These are phyloP conservation scores for Cordyceps javanica DNA, from an alignment of 2,329 filamentous ascomycete species.

Conservation along the genomic window DNA sequence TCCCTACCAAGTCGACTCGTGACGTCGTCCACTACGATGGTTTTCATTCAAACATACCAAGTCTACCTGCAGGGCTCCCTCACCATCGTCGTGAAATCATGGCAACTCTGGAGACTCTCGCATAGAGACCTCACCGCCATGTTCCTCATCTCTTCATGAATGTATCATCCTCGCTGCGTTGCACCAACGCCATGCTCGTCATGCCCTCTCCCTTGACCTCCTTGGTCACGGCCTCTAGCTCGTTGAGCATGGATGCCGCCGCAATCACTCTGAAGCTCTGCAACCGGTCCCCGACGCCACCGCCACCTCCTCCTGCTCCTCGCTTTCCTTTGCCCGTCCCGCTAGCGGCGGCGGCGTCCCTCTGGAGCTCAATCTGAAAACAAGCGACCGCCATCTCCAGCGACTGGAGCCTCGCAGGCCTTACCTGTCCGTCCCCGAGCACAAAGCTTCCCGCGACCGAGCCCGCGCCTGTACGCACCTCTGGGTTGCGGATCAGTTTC, in stretches of 20 bases:
- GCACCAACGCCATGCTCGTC: not conserved
- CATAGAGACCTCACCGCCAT: no score
- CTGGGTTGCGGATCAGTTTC: constrained; percentile 25
- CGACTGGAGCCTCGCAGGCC: not conserved
- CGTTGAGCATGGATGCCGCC: constrained; percentile 26
- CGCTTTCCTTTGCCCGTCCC: not conserved
- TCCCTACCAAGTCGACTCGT: no score
- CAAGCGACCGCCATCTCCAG: constrained; percentile 17
- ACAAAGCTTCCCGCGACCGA: not conserved
- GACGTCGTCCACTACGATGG: no score
- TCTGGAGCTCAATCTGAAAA: constrained; percentile 10
- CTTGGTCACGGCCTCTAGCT: constrained; percentile 19
- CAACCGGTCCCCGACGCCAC: not conserved
- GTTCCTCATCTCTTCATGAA: not conserved
- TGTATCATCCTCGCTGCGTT: not conserved
- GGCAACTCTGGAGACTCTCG: no score
- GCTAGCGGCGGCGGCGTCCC: not conserved
- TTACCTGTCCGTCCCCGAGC: not conserved
- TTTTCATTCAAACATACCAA: no score
- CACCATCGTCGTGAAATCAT: no score
- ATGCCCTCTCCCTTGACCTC: constrained; percentile 11
- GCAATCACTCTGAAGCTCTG: constrained; percentile 12
- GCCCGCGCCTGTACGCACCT: not conserved
- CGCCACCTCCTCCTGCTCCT: no score
- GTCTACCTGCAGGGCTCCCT: no score